Evolutionary conservation across 2,329 filamentous ascomycete genomes (phyloP).

Genomic region (Aspergillus tamarii): DNA sequence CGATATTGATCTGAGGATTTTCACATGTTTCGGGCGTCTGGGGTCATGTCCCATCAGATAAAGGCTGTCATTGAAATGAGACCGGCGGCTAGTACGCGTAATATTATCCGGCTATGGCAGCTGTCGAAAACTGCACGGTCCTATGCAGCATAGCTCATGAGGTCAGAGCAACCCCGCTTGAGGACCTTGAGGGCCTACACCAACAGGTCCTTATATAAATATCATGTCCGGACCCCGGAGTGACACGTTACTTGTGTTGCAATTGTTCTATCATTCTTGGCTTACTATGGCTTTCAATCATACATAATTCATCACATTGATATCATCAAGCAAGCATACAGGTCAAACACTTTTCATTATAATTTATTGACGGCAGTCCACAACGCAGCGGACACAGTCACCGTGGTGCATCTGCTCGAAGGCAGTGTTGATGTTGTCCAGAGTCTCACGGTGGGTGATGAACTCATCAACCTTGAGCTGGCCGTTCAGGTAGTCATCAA

Average conservation of each 20-base stretch:
- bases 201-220: not conserved
- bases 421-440: constrained; percentile 83
- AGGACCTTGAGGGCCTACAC: constrained; percentile 2
- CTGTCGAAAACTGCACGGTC: not conserved
- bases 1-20: too few species aligned
- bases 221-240: not conserved
- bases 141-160: not conserved
- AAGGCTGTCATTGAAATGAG: too few species aligned
- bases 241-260: not conserved
- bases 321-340: constrained; percentile 4
- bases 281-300: not conserved
- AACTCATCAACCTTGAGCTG: constrained; percentile 98
- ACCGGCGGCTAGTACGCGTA: not conserved
- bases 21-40: too few species aligned
- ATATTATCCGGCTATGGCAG: not conserved
- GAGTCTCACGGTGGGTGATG: constrained; percentile 90
- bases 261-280: not conserved
- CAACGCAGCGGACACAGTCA: constrained; percentile 94
- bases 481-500: constrained; percentile 85
- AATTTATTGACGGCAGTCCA: constrained; percentile 56
- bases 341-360: constrained; percentile 11
- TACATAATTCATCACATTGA: constrained; percentile 2
- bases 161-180: constrained; percentile 3
- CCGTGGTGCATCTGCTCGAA: constrained; percentile 95
- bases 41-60: too few species aligned